Evolutionary conservation across 257 asterid species (phyloP), one percentile per base, ranked within the genome.

Genomic region (Rehmannia glutinosa): DNA sequence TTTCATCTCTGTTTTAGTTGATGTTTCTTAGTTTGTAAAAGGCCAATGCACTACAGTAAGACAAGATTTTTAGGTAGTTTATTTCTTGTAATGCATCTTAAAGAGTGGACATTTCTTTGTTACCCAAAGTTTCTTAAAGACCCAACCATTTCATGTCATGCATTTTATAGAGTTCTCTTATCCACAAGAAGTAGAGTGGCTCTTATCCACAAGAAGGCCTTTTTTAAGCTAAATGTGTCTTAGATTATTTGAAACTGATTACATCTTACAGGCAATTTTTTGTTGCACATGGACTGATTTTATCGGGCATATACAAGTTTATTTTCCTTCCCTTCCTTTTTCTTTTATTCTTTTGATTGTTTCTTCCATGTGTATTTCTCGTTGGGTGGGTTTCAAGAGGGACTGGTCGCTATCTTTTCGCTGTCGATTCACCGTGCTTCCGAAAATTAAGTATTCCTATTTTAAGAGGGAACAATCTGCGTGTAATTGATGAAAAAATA

Each of bases 1-100:
- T 33, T 30, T 46, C 17, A 10, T 66, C 42, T 66, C 28, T 12
- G 47, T 61, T 47, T 55, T 27, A 43, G 47, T 75, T 61, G 35
- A 58, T 36, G 46, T 63, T 25, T 54, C 33, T 60, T 30, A 64
- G 30, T 70, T 35, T 67, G 59, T 57, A 16, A 23, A 28, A 39
- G 64, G 45, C 3, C 65, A 38, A 17, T 64, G 55, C 57, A 19
- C 28, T 38, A 33, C 41, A 56, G 57, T 73, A 38, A 25, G 32
- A 57, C 66, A 12, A 3, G 32, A 25, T 11, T 19, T 24, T 20
- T 35, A 17, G 27, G 35, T 28, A 39, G 12, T 61, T 53, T 23
- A 28, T 58, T 24, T 38, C 16, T 58, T 58, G 13, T 46, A 16
- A 30, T 36, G 30, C 51, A 51, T 47, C 68, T 27, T 51, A 73